These are phyloP conservation scores for Westerdykella sp. DNA, from an alignment of 2,329 filamentous ascomycete genomes.

Conservation along the genomic window DNA sequence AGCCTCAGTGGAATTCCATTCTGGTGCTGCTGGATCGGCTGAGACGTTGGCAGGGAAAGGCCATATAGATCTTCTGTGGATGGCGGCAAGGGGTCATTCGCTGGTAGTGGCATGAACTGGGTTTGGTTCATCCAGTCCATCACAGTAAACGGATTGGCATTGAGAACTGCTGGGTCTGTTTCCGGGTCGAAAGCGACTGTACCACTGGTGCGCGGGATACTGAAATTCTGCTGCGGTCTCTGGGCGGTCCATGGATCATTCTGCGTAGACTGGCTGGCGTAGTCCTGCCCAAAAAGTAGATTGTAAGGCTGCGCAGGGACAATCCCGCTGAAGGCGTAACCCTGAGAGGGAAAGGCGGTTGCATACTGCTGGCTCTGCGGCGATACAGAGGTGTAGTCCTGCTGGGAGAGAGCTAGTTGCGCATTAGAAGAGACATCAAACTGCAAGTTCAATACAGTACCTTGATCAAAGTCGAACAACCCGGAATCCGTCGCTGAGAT, in stretches of 20 bases:
- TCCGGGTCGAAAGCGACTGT: constrained; percentile 24
- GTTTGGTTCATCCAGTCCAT: constrained; percentile 13
- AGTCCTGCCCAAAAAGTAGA: constrained; percentile 16
- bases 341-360: constrained; percentile 2
- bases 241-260: constrained; percentile 31
- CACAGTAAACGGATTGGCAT: background rate
- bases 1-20: constrained; percentile 20
- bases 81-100: constrained; percentile 20
- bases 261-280: constrained; percentile 18
- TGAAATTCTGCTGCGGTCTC: constrained; percentile 21
- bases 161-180: constrained; percentile 22
- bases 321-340: too few relatives aligned
- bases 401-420: constrained; percentile 18
- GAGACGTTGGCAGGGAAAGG: constrained; percentile 13
- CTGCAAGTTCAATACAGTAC: constrained; percentile 17
- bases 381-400: background rate
- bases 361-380: background rate
- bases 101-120: constrained; percentile 13
- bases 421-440: constrained; percentile 14
- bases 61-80: constrained; percentile 13
- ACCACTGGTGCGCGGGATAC: constrained; percentile 22
- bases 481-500: constrained; percentile 17
- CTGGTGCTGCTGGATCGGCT: constrained; percentile 12
- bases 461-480: constrained; percentile 19
- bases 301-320: constrained; percentile 14